Percentiles rank a stretch among this genome's conserved stretches.
phyloP scores from a whole-genome alignment of 1,139 yeast species.

The Geotrichum armillariae region DNA sequence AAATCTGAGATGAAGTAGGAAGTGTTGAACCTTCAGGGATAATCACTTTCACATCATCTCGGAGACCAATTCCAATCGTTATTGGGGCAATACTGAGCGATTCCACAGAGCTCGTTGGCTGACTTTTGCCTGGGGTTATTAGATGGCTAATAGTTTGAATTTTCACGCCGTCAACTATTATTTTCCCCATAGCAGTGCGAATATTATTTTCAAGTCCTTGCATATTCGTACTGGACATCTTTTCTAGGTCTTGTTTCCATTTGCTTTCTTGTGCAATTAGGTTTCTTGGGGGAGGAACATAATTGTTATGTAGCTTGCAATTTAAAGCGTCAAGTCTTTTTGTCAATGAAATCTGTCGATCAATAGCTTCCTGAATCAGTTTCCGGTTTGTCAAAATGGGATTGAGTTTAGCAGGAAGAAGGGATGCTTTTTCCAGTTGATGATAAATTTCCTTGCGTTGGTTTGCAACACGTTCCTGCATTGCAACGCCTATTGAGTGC shows the following conservation, averaged over 20 bases:
- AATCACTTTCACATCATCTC: too few species aligned
- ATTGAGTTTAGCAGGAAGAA: slow-evolving; percentile 18
- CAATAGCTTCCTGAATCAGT: not conserved
- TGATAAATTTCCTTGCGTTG: slow-evolving; percentile 41
- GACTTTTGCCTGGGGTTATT: too few species aligned
- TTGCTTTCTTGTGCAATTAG: not conserved
- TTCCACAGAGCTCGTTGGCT: too few species aligned
- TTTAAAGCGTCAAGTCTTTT: not conserved
- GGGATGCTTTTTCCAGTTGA: slow-evolving; percentile 38
- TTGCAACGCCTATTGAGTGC: slow-evolving; percentile 35
- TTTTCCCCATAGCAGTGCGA: not conserved
- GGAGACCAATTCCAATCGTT: too few species aligned
- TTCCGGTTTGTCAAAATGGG: slow-evolving; percentile 23
- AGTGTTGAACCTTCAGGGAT: too few species aligned
- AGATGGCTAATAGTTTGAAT: too few species aligned
- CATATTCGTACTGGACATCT: not conserved
- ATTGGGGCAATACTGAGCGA: too few species aligned
- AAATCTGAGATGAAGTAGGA: too few species aligned
- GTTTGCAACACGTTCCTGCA: slow-evolving; percentile 37
- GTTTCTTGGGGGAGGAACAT: not conserved
- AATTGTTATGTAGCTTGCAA: not conserved
- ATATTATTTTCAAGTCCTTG: not conserved
- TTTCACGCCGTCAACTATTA: too few species aligned
- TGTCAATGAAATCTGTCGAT: not conserved
- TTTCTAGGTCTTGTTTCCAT: not conserved